Evolutionary conservation across 2,329 filamentous ascomycete species (phyloP), one percentile per base, ranked within the genome.

Genomic region (Leptographium galeiforme): DNA sequence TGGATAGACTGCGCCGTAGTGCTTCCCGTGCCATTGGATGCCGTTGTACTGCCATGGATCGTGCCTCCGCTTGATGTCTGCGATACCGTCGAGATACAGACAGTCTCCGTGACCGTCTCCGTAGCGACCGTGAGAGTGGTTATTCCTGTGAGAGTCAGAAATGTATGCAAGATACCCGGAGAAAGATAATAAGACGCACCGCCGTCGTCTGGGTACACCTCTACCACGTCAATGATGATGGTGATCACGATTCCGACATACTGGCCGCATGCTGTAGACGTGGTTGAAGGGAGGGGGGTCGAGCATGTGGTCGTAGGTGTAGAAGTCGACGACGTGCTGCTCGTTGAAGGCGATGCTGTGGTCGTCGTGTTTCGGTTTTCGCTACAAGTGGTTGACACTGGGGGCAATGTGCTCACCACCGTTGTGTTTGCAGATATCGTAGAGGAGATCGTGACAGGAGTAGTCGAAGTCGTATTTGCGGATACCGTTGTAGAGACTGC

Each of bases 221-320:
- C 54, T 6, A 58, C 36, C 13, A 58, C 39, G n/a, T 58, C 57
- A 4, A 56, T 47, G 18, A 57, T 48, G 19, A 56, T 30, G 12
- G 55, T 40, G 10, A 57, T 48, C n/a, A 53, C 53, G 41, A 58
- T 40, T 2, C n/a, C 40, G 6, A 34, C 19, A 30, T 53, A 48
- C 4, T 6, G 8, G 38, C 34, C 34, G 45, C 44, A 47, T 19
- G 14, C 19, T 10, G 38, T 51, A n/a, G 48, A 33, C 16, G 8
- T 16, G 11, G 48, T 6, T n/a, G 18, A 14, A 43, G 40, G 19
- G 16, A 18, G 11, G 10, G 34, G 13, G 34, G 41, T 30, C 19
- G 19, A 16, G 10, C 8, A 30, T 43, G 40, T 43, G 16, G n/a
- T 43, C 16, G n/a, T 8, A 18, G 40, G 40, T 10, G 11, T 19